Base-by-base conservation (phyloP, 805 yeast genomes). In the Ogataea pilisensis region DNA sequence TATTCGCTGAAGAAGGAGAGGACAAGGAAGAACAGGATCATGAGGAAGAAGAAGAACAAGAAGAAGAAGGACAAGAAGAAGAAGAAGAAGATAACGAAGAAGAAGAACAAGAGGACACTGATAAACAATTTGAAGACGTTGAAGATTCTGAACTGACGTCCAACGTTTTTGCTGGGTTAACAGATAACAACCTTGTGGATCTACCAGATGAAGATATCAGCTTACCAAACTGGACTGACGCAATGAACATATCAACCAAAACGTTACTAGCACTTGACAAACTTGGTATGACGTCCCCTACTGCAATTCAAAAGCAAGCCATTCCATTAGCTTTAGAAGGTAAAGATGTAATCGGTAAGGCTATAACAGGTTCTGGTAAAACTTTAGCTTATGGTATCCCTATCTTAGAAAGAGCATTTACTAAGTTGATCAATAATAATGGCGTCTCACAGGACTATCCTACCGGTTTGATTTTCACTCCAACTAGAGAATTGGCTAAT, bases 281-380 rank as follows among this genome's bases (percentile, higher is more conserved):
- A 14, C 63, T 82, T 11, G 77, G 75, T 1, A 93, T 84, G 61
- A 54, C 49, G 1, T 63, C 67, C 18, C 99, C 99, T 8, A 90
- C 98, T 0, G 85, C 82, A 26, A 89, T 93, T 55, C 99, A 93
- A 63, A 72, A 70, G 44, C 66, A 68, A 42, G 70, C 91, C 8
- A 81, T 93, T 40, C 96, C 98, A 2, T 54, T 71, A 21, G 87
- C 91, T 2, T 43, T 87, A 12, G 68, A 70, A 22, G 95, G 90
- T 5, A 72, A 70, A 27, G 98, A 93, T 63, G 76, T 93, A 4
- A 80, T 93, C 49, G 99, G 99, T 41, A 93, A 91, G 58, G 99
- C 99, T 13, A 83, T 93, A 9, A 93, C 99, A 1, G 99, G 99
- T 60, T 86, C 96, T 1, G 99, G 99, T 72, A 93, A 93, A 60